Evolutionary conservation across 2,329 filamentous ascomycete species (phyloP).

Genomic region (Geoglossum cookeanum): DNA sequence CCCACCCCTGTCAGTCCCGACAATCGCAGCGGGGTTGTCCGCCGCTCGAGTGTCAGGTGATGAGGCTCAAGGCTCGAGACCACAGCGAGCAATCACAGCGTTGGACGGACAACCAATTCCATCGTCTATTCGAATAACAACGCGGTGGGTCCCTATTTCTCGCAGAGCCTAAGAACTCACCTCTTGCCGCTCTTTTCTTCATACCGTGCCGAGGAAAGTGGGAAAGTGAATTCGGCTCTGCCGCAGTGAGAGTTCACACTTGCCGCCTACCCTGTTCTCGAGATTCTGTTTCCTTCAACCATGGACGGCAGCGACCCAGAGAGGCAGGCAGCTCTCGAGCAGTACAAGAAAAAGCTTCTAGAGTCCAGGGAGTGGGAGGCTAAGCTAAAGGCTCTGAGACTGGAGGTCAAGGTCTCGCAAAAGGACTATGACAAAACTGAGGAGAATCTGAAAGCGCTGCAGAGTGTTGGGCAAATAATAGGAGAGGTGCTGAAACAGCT

Average conservation of each 20-base stretch:
- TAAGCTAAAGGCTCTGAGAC: constrained; percentile 80
- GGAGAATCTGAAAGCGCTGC: constrained; percentile 97
- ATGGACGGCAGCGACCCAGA: constrained; percentile 22
- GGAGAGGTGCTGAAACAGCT: constrained; percentile 97
- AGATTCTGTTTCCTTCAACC: neutral
- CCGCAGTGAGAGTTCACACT: neutral
- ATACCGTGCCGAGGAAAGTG: neutral
- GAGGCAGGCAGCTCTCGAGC: constrained; percentile 30
- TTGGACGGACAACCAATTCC: neutral
- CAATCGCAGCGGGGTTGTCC: neutral
- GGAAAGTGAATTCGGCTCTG: neutral
- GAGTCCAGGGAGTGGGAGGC: constrained; percentile 98
- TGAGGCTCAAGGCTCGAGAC: neutral
- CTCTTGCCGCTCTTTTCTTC: neutral
- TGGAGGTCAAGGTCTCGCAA: constrained; percentile 91
- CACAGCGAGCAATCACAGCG: neutral
- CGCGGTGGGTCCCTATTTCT: neutral
- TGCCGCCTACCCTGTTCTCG: neutral
- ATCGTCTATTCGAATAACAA: neutral
- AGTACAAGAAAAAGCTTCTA: constrained; percentile 36
- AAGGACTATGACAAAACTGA: constrained; percentile 93
- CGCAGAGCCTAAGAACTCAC: neutral
- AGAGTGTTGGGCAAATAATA: constrained; percentile 98
- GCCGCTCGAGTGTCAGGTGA: neutral
- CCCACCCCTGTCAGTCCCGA: neutral